Percentiles rank a stretch among this genome's conserved stretches.
Conservation (phyloP, 164 flowering plant genomes). For the Aristolochia fimbriata region DNA sequence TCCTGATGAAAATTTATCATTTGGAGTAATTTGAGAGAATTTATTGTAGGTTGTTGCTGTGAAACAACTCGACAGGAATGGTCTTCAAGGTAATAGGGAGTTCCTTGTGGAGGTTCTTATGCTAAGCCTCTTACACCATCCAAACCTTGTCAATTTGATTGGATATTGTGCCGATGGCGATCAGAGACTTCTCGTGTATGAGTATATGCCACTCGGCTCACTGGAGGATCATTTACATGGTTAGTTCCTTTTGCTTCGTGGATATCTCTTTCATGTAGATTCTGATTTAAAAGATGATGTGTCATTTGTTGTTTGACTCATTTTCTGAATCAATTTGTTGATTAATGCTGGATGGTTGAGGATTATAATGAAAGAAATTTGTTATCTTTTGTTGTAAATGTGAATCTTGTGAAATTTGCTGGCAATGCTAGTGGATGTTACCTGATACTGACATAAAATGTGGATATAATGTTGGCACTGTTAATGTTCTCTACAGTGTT, state of each 20-base stretch:
- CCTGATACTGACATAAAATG: no score
- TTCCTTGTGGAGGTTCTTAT: conserved; percentile 11
- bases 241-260: neutral
- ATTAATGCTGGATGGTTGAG: no score
- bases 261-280: neutral
- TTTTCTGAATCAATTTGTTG: no score
- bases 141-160: conserved; percentile 10
- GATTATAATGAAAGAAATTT: no score
- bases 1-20: neutral
- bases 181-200: conserved; percentile 11
- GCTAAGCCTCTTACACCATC: conserved; percentile 13
- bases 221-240: conserved; percentile 10
- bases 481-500: no score
- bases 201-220: conserved; percentile 10
- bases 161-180: conserved; percentile 14
- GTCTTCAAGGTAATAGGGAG: conserved; percentile 11
- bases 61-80: conserved; percentile 7
- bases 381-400: no score
- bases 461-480: no score
- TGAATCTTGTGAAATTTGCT: no score
- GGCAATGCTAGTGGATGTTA: no score
- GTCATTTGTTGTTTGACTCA: no score
- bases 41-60: conserved; percentile 7
- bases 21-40: neutral
- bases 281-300: no score